Conservation (phyloP, 495 filamentous ascomycete species). For the Podospora appendiculata region DNA sequence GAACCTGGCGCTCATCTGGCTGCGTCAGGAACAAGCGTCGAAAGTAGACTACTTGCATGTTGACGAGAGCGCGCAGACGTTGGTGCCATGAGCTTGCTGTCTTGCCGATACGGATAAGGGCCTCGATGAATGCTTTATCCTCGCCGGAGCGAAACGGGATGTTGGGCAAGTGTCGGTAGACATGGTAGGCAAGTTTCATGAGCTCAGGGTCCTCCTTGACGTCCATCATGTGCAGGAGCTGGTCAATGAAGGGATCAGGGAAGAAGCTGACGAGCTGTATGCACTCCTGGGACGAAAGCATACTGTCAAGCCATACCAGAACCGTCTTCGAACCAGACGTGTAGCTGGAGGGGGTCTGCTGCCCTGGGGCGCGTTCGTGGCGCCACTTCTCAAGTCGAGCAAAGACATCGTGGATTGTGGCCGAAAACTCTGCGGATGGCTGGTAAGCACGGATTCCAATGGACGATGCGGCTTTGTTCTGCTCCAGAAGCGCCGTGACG, state of each 20-base stretch:
- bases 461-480: constrained; percentile 70
- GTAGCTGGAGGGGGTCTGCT: constrained; percentile 89
- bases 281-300: constrained; percentile 85
- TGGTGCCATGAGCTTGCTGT: constrained; percentile 92
- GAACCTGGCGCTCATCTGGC: constrained; percentile 60
- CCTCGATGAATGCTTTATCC: constrained; percentile 72
- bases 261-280: constrained; percentile 88
- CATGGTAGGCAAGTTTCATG: constrained; percentile 89
- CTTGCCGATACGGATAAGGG: constrained; percentile 82
- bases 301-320: constrained; percentile 88
- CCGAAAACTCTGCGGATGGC: constrained; percentile 64
- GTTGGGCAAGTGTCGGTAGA: constrained; percentile 94
- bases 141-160: constrained; percentile 86
- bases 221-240: constrained; percentile 99
- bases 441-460: constrained; percentile 80
- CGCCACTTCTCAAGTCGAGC: constrained; percentile 80
- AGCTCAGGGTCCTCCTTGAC: constrained; percentile 97
- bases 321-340: constrained; percentile 96
- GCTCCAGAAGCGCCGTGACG: constrained; percentile 63
- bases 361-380: constrained; percentile 72
- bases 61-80: constrained; percentile 91
- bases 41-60: constrained; percentile 99
- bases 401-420: constrained; percentile 71
- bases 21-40: constrained; percentile 89
- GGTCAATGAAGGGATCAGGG: constrained; percentile 76